Conservation (phyloP, 345 rosid genomes). For the Heritiera littoralis region DNA sequence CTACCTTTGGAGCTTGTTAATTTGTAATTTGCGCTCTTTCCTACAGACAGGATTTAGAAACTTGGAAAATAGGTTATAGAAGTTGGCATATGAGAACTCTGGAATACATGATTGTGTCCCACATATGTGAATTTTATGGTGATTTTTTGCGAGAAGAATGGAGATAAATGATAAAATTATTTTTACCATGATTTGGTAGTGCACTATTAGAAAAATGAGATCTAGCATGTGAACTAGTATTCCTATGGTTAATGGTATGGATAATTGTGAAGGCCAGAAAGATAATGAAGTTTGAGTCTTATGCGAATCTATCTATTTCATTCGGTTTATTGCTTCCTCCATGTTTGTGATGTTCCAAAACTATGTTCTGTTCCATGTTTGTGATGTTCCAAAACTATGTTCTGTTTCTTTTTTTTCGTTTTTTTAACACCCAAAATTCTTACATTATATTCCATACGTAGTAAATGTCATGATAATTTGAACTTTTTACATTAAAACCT, state of each 20-base stretch:
- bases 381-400: background rate
- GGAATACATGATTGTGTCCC: background rate
- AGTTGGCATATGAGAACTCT: background rate
- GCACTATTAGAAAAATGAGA: background rate
- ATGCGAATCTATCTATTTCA: background rate
- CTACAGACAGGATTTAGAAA: background rate
- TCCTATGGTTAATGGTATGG: background rate
- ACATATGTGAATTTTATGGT: background rate
- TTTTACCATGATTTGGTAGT: background rate
- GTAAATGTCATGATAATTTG: background rate
- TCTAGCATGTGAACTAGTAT: background rate
- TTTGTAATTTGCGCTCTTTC: background rate
- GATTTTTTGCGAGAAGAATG: background rate
- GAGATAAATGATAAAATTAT: background rate
- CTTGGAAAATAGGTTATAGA: background rate
- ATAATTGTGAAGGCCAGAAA: background rate
- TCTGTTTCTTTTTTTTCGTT: background rate
- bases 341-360: background rate
- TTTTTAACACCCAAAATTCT: background rate
- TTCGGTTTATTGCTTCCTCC: background rate
- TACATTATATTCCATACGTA: background rate
- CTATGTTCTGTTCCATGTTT: background rate
- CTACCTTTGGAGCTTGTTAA: background rate
- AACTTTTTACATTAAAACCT: background rate
- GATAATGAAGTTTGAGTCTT: background rate